Base-by-base conservation (phyloP, 129 eudicot genomes). In the Artemisia argyi region DNA sequence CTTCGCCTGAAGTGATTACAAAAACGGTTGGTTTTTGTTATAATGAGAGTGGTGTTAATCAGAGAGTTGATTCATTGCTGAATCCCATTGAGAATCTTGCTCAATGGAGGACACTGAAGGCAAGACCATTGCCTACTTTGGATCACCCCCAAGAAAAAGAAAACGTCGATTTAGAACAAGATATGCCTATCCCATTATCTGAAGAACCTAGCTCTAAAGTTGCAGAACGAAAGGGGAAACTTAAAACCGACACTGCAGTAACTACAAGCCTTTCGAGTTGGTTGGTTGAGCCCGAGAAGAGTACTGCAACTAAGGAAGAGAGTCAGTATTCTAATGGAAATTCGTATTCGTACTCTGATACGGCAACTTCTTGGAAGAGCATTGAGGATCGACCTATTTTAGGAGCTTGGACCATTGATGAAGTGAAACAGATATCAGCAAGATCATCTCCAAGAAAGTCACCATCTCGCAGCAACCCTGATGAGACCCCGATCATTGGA, bases 251-350 rank as follows among this genome's bases (percentile, higher is more conserved):
- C 16, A 32, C 76, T 69, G 82, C 78, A 7, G 88, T 84, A 26
- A 89, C 85, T 66, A 81, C 96, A 32, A 91, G 96, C 61, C 96
- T 91, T 69, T 91, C 97, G 10, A 84, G 91, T 69, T 91, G 97
- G 97, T 78, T 91, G 53, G 79, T 71, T 56, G 87, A 74, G 18
- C 73, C 88, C 3, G 78, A 81, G n/a, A 78, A 73, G 74, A 67
- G 83, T 18, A 58, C 72, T 28, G 72, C 20, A 30, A 72, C 73
- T 64, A 79, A 73, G 50, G 77, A 57, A 71, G 81, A 70, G 28
- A 82, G 84, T 81, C 71, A 76, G 17, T 63, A 47, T 75, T 84
- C 89, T 39, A 67, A 76, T 39, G 89, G 80, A 55, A 66, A 81
- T 71, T 83, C 86, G 1, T 81, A 81, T 26, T 24, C 85, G 5